Evolutionary conservation across 2,329 filamentous ascomycete genomes (phyloP).

Genomic region (Aspergillus ochraceoroseus): DNA sequence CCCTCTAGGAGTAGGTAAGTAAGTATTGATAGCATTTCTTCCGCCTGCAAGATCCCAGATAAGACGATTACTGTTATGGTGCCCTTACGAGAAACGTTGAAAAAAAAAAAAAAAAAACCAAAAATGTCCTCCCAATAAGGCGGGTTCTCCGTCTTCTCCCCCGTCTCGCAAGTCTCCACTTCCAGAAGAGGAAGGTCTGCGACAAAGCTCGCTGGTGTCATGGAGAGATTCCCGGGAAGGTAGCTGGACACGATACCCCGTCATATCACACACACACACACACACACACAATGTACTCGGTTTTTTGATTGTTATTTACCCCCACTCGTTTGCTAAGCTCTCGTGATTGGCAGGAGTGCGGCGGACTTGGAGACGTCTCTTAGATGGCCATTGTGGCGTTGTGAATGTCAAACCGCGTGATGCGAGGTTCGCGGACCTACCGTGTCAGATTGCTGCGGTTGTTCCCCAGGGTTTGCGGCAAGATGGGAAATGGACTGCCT

Average conservation of each 20-base stretch:
- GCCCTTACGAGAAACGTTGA: too few relatives aligned
- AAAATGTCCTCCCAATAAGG: too few relatives aligned
- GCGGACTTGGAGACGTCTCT: conserved; percentile 72
- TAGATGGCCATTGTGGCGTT: conserved; percentile 76
- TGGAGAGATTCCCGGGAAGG: conserved; percentile 21
- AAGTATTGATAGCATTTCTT: conserved; percentile 18
- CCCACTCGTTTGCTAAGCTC: conserved; percentile 10
- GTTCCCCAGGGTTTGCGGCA: conserved; percentile 59
- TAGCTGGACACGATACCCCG: conserved; percentile 14
- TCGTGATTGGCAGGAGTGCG: conserved; percentile 53
- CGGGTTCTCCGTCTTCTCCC: conserved; percentile 7
- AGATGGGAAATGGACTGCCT: conserved; percentile 42
- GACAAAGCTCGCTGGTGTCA: conserved; percentile 21
- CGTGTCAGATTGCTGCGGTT: conserved; percentile 78
- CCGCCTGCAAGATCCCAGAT: too few relatives aligned
- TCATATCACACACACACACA: neutral
- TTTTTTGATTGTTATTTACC: conserved; percentile 2
- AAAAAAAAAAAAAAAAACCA: too few relatives aligned
- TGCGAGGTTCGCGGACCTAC: conserved; percentile 63
- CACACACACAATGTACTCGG: neutral
- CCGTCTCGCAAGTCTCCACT: conserved; percentile 27
- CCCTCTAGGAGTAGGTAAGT: conserved; percentile 69
- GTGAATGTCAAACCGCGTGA: conserved; percentile 63
- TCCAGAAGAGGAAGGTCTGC: conserved; percentile 33
- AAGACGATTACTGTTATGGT: too few relatives aligned